Base-by-base conservation (phyloP, 75 land plant genomes). In the Isoetes taiwanensis region DNA sequence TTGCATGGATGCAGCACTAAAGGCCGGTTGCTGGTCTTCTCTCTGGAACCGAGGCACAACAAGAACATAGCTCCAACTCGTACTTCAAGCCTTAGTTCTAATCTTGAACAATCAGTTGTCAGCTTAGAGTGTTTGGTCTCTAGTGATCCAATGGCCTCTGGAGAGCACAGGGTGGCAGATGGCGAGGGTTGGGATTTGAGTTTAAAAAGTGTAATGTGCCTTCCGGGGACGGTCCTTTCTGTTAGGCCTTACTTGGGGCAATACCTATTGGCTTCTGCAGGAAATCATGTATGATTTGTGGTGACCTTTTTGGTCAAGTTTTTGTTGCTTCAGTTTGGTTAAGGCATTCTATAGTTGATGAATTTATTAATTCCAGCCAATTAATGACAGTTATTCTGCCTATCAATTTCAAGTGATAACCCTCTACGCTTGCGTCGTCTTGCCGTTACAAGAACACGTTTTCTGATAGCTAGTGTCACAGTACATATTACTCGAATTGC, bases 221-320 rank as follows among this genome's bases (percentile, higher is more conserved):
- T 74, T 61, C 69, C 75, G 24, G 98, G 98, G 26, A 67, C 70
- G 52, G 95, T 87, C 2, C 70, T 84, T 25, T 72, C 90, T 16
- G 75, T 87, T 34, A 72, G 77, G 54, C 67, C 90, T 27, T 87
- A 93, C 64, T 79, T 93, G 43, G 90, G 77, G 23, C 80, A 64
- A 50, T 87, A 84, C 64, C 59, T 93, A 25, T 63, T 93, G 52
- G 83, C 81, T 32, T 78, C 85, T 62, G 85, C 98, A 70, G 95
- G 98, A 54, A 87, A 84, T 58, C 57, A 53, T 64, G 98, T 93
- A 84, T 84, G 96, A n/a, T n/a, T n/a, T n/a, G n/a, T n/a, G n/a
- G n/a, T n/a, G n/a, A n/a, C n/a, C n/a, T n/a, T n/a, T n/a, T n/a
- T n/a, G n/a, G n/a, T n/a, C n/a, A n/a, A n/a, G n/a, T n/a, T n/a